These are phyloP conservation scores for Candida ascalaphidarum DNA, from an alignment of 805 yeast genomes.

Conservation along the genomic window DNA sequence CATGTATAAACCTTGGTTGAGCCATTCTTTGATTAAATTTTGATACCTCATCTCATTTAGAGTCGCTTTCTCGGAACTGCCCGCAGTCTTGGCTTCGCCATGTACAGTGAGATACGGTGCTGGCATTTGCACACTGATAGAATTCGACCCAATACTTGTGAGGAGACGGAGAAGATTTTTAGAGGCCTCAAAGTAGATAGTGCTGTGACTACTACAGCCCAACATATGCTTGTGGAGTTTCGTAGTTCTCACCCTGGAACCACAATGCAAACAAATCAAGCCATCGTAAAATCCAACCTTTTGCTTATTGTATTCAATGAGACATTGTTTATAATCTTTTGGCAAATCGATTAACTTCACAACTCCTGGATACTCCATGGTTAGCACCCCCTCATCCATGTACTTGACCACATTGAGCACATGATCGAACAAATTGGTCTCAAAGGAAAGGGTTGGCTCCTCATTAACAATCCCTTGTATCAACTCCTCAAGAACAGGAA, in stretches of 20 bases:
- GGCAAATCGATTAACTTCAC: constrained; percentile 49
- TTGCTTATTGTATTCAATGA: constrained; percentile 11
- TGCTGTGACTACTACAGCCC: constrained; percentile 3
- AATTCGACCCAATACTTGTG: constrained; percentile 15
- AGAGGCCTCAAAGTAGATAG: constrained; percentile 14
- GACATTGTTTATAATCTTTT: constrained; percentile 20
- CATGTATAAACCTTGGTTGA: constrained; percentile 49
- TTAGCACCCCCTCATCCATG: constrained; percentile 10
- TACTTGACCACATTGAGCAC: constrained; percentile 11
- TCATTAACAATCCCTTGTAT: constrained; percentile 3
- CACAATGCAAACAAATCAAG: constrained; percentile 29
- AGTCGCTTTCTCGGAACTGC: constrained; percentile 49
- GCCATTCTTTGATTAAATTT: constrained; percentile 51
- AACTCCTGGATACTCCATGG: constrained; percentile 45
- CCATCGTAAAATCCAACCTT: constrained; percentile 11
- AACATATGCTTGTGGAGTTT: constrained; percentile 1
- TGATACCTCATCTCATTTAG: constrained; percentile 46
- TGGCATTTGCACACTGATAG: constrained; percentile 28
- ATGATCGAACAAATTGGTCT: constrained; percentile 13
- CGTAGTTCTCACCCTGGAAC: constrained; percentile 5
- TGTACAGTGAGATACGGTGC: constrained; percentile 70
- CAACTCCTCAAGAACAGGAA: constrained; percentile 16
- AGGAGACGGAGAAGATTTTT: constrained; percentile 15
- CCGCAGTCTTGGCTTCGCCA: constrained; percentile 61
- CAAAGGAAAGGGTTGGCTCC: constrained; percentile 7